phyloP scores from a whole-genome alignment of 2,329 filamentous ascomycete genomes.

The Hymenoscyphus albidus region DNA sequence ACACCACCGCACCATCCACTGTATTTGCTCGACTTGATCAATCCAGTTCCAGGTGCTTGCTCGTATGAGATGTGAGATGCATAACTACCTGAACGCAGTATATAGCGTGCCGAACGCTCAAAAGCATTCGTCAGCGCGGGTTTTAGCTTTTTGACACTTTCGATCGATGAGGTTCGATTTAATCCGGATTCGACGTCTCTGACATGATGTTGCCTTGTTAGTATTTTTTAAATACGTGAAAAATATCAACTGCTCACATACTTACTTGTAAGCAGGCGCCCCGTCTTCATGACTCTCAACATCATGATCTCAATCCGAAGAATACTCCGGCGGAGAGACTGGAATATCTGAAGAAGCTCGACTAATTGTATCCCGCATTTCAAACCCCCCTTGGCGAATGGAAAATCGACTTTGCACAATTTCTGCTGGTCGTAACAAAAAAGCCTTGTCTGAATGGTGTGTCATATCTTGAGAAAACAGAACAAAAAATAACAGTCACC shows the following conservation, averaged over 20 bases:
- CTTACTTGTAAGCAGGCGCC: background rate
- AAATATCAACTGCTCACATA: background rate
- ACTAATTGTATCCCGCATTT: background rate
- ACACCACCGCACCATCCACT: constrained; percentile 22
- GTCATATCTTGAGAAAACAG: background rate
- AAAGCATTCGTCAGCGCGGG: constrained; percentile 11
- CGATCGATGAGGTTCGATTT: background rate
- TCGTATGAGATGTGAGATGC: constrained; percentile 20
- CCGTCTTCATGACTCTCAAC: background rate
- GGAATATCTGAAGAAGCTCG: background rate
- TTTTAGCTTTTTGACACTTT: background rate
- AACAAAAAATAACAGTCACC: background rate
- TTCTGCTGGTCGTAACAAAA: background rate
- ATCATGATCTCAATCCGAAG: background rate
- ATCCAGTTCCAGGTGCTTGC: constrained; percentile 3
- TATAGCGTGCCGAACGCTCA: constrained; percentile 15
- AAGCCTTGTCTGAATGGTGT: background rate
- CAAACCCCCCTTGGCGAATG: background rate
- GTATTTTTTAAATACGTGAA: background rate
- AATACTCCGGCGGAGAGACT: background rate
- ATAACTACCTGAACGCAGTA: constrained; percentile 21
- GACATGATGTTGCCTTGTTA: background rate
- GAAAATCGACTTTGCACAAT: background rate
- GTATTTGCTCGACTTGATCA: constrained; percentile 1
- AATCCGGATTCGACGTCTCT: background rate